Evolutionary conservation across 2,329 filamentous ascomycete species (phyloP), one percentile per base, ranked within the genome.

Genomic region (Sporothrix euskadiensis): DNA sequence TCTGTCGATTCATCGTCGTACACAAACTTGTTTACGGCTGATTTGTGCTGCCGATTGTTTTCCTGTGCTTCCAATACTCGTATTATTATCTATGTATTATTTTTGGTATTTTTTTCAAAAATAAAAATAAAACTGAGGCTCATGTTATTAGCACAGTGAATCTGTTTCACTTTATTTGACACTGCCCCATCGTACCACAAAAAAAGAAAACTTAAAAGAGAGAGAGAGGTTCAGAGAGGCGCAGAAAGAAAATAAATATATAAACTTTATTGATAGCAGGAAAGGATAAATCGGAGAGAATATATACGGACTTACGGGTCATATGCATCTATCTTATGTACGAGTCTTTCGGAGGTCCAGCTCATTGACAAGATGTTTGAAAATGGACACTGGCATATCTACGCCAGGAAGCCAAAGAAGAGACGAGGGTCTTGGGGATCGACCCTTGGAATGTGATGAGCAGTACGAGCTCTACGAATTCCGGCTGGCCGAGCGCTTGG

Each of bases 391-490:
- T 69, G 14, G n/a, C 30, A 3, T 26, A 19, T 32, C 14, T 56
- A 71, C 6, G 22, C 7, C 32, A 71, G 56, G 26, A 32, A 71
- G 39, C 69, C 69, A 61, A 61, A 71, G 54, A 71, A 71, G 26
- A 71, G 56, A 22, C 69, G 69, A 5, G 69, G 69, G 54, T 71
- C 41, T 39, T 14, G 61, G 54, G 39, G 22, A 26, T 22, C 41
- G 9, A 41, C 9, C 7, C n/a, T n/a, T 6, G 9, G 32, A 12
- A n/a, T 5, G 14, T 8, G 41, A 6, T 26, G 44, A 22, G 44
- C n/a, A 49, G 63, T 7, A 19, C 35, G 61, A 2, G 39, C 61
- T 22, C 22, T 22, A 47, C 61, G 39, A 47, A 26, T 26, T 12
- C 39, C n/a, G 35, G 35, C 35, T 35, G 35, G 35, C 35, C 8